Conservation (phyloP, 2,329 filamentous ascomycete species). For the Penicillium fuscoglaucum region DNA sequence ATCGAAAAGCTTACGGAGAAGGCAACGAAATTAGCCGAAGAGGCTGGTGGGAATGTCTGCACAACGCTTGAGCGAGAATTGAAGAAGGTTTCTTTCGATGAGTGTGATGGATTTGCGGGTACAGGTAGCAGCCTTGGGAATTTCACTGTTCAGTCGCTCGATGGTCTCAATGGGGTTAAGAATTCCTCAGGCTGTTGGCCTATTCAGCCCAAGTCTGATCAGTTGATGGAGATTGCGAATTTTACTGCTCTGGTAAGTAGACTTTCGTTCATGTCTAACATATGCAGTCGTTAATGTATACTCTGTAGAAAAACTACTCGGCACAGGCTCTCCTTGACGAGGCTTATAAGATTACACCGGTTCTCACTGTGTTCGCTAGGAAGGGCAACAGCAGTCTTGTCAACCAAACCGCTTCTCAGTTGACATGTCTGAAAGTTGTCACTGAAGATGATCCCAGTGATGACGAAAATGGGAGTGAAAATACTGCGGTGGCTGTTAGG, state of each 20-base stretch:
- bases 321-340: neutral
- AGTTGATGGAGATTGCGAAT: neutral
- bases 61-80: neutral
- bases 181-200: slow-evolving; percentile 1
- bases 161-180: neutral
- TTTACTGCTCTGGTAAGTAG: neutral
- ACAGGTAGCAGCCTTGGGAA: neutral
- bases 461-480: neutral
- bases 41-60: neutral
- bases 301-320: neutral
- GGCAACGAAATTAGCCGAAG: neutral
- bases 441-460: neutral
- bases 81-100: neutral
- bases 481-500: neutral
- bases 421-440: neutral
- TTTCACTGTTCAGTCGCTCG: neutral
- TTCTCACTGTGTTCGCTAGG: neutral
- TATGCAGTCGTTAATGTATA: neutral
- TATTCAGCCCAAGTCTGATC: neutral
- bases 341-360: slow-evolving; percentile 1
- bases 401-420: neutral
- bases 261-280: neutral
- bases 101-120: neutral
- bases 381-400: neutral
- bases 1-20: neutral